These are phyloP conservation scores for Nepenthes alata DNA, from an alignment of 179 eudicot genomes.

Conservation along the genomic window DNA sequence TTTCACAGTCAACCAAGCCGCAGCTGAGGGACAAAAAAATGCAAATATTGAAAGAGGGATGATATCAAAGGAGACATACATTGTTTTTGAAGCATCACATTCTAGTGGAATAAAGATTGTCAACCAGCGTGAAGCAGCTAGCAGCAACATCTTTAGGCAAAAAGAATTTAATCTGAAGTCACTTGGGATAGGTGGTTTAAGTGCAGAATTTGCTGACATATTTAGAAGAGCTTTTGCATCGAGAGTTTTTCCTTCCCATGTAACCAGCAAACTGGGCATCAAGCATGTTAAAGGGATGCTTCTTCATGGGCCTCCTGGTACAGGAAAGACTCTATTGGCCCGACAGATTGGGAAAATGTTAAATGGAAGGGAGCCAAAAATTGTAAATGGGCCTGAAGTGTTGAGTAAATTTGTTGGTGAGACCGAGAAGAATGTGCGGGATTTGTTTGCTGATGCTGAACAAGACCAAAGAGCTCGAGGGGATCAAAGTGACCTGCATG, in stretches of 20 bases:
- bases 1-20: constrained; percentile 74
- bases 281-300: constrained; percentile 99
- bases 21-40: constrained; percentile 54
- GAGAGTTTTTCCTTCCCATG: constrained; percentile 94
- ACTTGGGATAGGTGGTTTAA: constrained; percentile 86
- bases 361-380: constrained; percentile 94
- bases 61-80: constrained; percentile 64
- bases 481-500: constrained; percentile 95
- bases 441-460: constrained; percentile 98
- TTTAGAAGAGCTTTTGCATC: constrained; percentile 98
- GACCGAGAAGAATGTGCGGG: constrained; percentile 96
- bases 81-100: constrained; percentile 68
- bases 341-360: constrained; percentile 97
- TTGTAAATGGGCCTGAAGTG: constrained; percentile 98
- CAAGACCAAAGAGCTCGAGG: constrained; percentile 80
- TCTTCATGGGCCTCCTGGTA: constrained; percentile 98
- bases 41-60: constrained; percentile 66
- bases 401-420: constrained; percentile 98
- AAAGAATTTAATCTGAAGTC: constrained; percentile 87
- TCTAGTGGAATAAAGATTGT: constrained; percentile 86
- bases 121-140: constrained; percentile 93
- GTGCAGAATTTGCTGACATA: constrained; percentile 91
- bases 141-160: constrained; percentile 84
- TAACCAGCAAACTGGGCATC: constrained; percentile 87
- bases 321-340: constrained; percentile 96